Conservation (phyloP, 1,284 basidiomycete genomes). For the Sporisorium iseilematis-ciliati region DNA sequence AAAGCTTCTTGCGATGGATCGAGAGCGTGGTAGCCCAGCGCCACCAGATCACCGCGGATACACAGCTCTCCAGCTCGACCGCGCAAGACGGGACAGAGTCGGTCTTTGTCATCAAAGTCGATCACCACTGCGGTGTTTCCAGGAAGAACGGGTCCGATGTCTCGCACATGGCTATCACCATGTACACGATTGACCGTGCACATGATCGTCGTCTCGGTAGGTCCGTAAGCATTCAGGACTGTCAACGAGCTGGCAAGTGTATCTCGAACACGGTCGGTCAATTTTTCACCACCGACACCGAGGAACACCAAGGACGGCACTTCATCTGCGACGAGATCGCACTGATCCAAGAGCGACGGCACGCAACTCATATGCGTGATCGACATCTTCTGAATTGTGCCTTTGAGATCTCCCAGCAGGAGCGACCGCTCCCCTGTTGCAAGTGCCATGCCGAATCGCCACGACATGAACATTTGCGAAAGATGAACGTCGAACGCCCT, state of each 20-base stretch:
- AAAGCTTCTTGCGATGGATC: constrained; percentile 12
- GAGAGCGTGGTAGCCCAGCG: constrained; percentile 72
- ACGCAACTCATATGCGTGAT: constrained; percentile 75
- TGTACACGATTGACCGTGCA: constrained; percentile 74
- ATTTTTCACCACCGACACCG: constrained; percentile 74
- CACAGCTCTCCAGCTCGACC: constrained; percentile 74
- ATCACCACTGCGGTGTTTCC: constrained; percentile 68
- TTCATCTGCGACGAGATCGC: constrained; percentile 70
- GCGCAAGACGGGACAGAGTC: constrained; percentile 72
- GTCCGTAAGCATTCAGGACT: constrained; percentile 74
- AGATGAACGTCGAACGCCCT: constrained; percentile 75
- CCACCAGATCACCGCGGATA: constrained; percentile 74
- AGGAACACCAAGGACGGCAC: constrained; percentile 72
- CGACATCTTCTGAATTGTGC: constrained; percentile 72
- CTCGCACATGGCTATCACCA: constrained; percentile 71
- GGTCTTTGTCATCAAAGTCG: constrained; percentile 23
- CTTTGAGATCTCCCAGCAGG: constrained; percentile 73
- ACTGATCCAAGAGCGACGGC: constrained; percentile 75
- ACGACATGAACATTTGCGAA: constrained; percentile 72
- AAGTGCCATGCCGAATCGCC: constrained; percentile 73
- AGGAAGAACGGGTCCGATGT: constrained; percentile 73
- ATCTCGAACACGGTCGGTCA: constrained; percentile 74
- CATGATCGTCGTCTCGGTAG: constrained; percentile 74
- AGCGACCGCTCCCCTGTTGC: constrained; percentile 72
- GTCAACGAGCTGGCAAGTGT: constrained; percentile 74